Evolutionary conservation across 1,284 basidiomycete genomes (phyloP), one percentile per base, ranked within the genome.

Genomic region (Naganishia liquefaciens): DNA sequence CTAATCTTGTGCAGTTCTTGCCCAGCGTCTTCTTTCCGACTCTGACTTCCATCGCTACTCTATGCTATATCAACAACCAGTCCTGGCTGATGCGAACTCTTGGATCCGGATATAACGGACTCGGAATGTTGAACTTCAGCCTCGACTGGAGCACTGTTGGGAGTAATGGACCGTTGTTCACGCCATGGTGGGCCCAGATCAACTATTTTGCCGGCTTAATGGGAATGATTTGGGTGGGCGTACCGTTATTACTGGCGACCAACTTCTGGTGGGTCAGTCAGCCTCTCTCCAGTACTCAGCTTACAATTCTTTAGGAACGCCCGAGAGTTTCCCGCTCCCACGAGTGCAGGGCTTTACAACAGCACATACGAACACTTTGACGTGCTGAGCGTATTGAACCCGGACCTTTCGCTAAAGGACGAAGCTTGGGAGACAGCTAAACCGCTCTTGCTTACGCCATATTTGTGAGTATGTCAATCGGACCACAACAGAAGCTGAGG

Each of bases 101-200:
- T 17, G 79, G 81, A 37, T 79, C 77, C n/a, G 82, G 80, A 11
- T 83, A 82, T 68, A 71, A 76, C 5, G 82, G 82, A 2, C 74
- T 82, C n/a, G 82, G 82, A 6, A 76, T 82, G 55, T 70, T 79
- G 44, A 80, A 82, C 69, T 76, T 83, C 62, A 75, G 73, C 54
- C 80, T 83, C 42, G 82, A 83, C 68, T 83, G 82, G 82, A 79
- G 78, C 43, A 79, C 78, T 27, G 74, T 82, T 3, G 81, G 81
- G 1, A 37, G 40, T 30, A 64, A 61, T 19, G 62, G 63, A 40
- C 81, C 82, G 10, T 72, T 83, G 39, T 83, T 78, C 70, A 81
- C 80, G 44, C 82, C 82, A 1, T 81, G 79, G 73, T 82, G 80
- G 80, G 81, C 82, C 0, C 73, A 82, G 23, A 65, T 75, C 1